Conservation (phyloP, 768 basidiomycete genomes). For the Naganishia friedmannii region DNA sequence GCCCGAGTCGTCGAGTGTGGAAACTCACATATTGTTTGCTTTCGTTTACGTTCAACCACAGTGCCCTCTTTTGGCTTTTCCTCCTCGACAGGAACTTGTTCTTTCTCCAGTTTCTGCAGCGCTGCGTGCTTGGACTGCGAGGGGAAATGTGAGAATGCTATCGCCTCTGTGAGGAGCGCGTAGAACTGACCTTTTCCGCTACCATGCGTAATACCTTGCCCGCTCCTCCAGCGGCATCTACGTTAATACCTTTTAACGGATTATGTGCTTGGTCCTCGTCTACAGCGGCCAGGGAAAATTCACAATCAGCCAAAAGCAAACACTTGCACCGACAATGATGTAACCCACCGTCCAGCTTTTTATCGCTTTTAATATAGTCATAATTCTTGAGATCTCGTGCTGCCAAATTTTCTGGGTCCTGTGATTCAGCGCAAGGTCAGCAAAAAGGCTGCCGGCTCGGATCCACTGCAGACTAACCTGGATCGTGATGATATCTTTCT, state of each 20-base stretch:
- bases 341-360: constrained; percentile 47
- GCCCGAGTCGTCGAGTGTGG: neutral
- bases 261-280: constrained; percentile 45
- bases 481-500: constrained; percentile 85
- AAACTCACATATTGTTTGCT: constrained; percentile 27
- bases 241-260: constrained; percentile 53
- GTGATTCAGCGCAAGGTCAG: constrained; percentile 4
- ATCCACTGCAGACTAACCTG: constrained; percentile 58
- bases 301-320: constrained; percentile 20
- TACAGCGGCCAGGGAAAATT: constrained; percentile 4
- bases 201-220: constrained; percentile 52
- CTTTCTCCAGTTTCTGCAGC: constrained; percentile 23
- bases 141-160: neutral
- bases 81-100: constrained; percentile 25
- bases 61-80: constrained; percentile 32
- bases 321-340: neutral
- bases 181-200: constrained; percentile 48
- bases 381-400: constrained; percentile 53
- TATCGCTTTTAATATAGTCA: constrained; percentile 54
- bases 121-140: constrained; percentile 8
- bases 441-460: neutral
- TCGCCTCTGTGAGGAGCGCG: neutral
- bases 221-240: constrained; percentile 53
- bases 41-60: constrained; percentile 32
- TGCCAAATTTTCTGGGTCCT: constrained; percentile 53